These are phyloP conservation scores for Penicillium simplicissimum DNA, from an alignment of 495 filamentous ascomycete species.

Conservation along the genomic window DNA sequence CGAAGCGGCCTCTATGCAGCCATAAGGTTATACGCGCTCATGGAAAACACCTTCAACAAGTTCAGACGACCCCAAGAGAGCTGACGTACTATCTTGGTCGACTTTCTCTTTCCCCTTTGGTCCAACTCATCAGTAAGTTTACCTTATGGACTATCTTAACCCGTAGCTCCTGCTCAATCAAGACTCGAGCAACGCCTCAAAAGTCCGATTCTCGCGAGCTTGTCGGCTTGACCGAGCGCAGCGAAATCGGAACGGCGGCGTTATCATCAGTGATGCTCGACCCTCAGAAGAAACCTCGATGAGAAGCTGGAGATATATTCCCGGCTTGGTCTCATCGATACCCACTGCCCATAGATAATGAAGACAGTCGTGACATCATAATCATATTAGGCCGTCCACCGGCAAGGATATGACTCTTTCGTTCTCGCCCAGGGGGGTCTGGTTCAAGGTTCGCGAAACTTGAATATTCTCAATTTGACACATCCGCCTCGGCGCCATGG, in stretches of 20 bases:
- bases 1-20: no score
- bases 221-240: constrained; percentile 7
- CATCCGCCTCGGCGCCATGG: constrained; percentile 29
- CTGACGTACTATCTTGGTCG: no score
- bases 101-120: no score
- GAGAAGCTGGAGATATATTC: constrained; percentile 14
- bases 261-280: constrained; percentile 10
- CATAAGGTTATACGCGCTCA: no score
- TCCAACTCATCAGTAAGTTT: no score
- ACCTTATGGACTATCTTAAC: no score
- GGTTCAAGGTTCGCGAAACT: neutral
- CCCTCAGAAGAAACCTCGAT: neutral
- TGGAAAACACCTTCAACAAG: no score
- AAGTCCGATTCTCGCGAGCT: neutral
- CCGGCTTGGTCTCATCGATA: constrained; percentile 6
- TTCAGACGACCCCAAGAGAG: no score
- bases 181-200: no score
- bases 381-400: constrained; percentile 3
- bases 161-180: neutral
- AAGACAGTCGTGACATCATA: constrained; percentile 9
- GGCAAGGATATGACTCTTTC: constrained; percentile 28
- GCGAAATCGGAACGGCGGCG: constrained; percentile 8
- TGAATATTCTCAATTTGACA: neutral
- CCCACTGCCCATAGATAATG: constrained; percentile 14
- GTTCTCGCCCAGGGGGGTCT: constrained; percentile 18